These are phyloP conservation scores for Diplodia mutila DNA, from an alignment of 2,329 filamentous ascomycete species.

Conservation along the genomic window DNA sequence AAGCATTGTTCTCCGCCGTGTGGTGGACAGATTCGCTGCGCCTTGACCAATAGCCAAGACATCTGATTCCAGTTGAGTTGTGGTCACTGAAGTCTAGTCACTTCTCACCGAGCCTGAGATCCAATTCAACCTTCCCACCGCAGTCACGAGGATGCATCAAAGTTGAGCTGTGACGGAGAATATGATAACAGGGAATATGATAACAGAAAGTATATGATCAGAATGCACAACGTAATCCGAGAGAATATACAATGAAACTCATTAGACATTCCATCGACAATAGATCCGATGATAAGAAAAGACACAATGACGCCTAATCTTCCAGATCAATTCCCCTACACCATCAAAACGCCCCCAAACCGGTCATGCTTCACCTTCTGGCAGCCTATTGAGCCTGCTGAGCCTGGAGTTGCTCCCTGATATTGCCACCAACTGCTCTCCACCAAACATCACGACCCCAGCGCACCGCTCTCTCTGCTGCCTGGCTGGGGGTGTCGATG, in stretches of 20 bases:
- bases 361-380: neutral
- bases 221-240: neutral
- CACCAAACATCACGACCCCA: constrained; percentile 97
- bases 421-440: constrained; percentile 76
- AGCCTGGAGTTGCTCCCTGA: constrained; percentile 50
- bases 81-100: neutral
- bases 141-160: neutral
- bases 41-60: neutral
- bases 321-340: neutral
- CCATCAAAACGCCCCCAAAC: constrained; percentile 15
- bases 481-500: constrained; percentile 76
- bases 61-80: too few species aligned
- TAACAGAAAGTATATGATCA: neutral
- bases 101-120: too few species aligned
- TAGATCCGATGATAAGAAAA: constrained; percentile 4
- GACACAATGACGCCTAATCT: neutral
- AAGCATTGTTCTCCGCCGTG: neutral
- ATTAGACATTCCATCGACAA: constrained; percentile 9
- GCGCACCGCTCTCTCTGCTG: constrained; percentile 79
- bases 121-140: too few species aligned
- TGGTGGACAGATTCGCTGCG: neutral
- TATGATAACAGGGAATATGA: neutral
- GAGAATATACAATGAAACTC: constrained; percentile 3
- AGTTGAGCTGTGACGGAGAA: neutral
- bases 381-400: constrained; percentile 13